Evolutionary conservation across 805 yeast species (phyloP), one percentile per base, ranked within the genome.

Genomic region (Candida nitratophila): DNA sequence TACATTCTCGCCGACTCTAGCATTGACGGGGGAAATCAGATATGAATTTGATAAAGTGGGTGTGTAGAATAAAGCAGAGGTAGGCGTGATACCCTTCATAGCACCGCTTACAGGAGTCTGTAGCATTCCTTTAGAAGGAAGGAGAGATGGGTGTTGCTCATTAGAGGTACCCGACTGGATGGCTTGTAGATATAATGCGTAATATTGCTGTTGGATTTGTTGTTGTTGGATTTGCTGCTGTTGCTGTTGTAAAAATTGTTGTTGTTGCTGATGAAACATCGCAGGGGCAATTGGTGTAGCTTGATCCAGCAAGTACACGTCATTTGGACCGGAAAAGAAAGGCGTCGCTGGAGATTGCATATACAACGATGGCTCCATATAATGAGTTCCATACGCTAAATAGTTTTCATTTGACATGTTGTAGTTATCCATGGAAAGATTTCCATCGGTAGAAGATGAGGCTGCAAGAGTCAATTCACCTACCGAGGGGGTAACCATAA

Each of bases 251-350:
- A 48, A 45, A 29, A 46, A 55, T 35, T 37, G 39, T 26, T 40
- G 44, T 27, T 44, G 49, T 27, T 47, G 47, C 4, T 50, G 50
- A 9, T 47, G 34, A 26, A 50, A 50, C 54, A 50, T 52, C 22
- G 49, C 48, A 8, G 62, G 60, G 5, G 55, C 61, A 32, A 60
- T 56, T 2, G 64, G 62, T 9, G 62, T 54, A 1, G 60, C 58
- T 44, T 57, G 61, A 37, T 55, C 60, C 20, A 59, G 45, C 22
- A 60, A 40, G 38, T 50, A 53, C 27, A 49, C 53, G 40, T 57
- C 60, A 41, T 48, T 38, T 34, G 48, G 47, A 27, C 43, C 44
- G 6, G 31, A 19, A 22, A 19, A 24, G 22, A 31, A 35, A 20
- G 40, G 37, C 3, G 36, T 10, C 6, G 10, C 17, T 6, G 61